Evolutionary conservation across 2,329 filamentous ascomycete genomes (phyloP).

Genomic region (Plenodomus lindquistii): DNA sequence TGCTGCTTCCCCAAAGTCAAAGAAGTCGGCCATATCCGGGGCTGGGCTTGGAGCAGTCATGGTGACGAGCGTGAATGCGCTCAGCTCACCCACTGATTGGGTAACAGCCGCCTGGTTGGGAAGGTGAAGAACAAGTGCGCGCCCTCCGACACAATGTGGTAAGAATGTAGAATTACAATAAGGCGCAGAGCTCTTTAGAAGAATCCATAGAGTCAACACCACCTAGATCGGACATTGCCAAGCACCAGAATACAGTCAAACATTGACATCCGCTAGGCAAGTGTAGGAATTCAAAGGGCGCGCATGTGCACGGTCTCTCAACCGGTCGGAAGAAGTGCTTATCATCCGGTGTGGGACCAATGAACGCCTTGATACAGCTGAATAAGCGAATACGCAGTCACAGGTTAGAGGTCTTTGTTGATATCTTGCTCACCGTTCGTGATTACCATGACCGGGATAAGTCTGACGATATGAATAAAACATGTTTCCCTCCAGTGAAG

Average conservation of each 20-base stretch:
- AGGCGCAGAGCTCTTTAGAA: slow-evolving; percentile 15
- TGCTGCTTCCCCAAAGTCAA: slow-evolving; percentile 46
- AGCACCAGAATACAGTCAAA: not conserved
- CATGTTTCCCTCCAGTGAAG: too few species aligned
- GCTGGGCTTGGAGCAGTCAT: slow-evolving; percentile 33
- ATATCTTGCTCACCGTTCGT: too few species aligned
- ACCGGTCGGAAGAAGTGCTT: not conserved
- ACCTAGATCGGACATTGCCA: not conserved
- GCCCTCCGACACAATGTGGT: slow-evolving; percentile 17
- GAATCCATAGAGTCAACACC: not conserved
- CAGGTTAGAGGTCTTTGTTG: too few species aligned
- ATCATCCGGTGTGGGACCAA: slow-evolving; percentile 4
- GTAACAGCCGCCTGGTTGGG: slow-evolving; percentile 1
- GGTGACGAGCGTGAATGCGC: slow-evolving; percentile 5
- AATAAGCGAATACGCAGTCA: slow-evolving; percentile 5
- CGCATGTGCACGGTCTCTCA: not conserved
- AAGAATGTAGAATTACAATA: slow-evolving; percentile 8
- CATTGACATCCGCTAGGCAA: slow-evolving; percentile 6
- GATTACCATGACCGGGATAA: too few species aligned
- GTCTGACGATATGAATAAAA: too few species aligned
- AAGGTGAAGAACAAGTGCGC: slow-evolving; percentile 15
- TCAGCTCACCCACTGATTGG: slow-evolving; percentile 2
- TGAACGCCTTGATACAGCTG: slow-evolving; percentile 9
- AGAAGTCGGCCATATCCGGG: slow-evolving; percentile 43
- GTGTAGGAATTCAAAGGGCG: slow-evolving; percentile 18